A percentile compares a stretch with the other conserved stretches of the same genome.
phyloP scores from a whole-genome alignment of 371 early-diverging fungal genomes.

The Mucor irregularis region DNA sequence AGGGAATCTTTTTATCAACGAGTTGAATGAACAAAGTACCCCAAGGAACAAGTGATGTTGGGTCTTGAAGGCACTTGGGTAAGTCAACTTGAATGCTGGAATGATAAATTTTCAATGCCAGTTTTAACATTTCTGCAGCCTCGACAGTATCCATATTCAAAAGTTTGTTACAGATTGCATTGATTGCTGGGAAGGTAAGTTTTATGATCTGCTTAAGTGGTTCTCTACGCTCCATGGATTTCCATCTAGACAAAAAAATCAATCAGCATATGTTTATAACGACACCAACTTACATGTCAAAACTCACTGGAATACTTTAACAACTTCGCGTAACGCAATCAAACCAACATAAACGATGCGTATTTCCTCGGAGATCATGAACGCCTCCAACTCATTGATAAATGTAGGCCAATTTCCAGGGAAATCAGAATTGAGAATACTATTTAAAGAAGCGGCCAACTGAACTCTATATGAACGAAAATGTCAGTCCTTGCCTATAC shows the following conservation, averaged over 20 bases:
- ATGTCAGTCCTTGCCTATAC: not conserved
- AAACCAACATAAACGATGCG: constrained; percentile 74
- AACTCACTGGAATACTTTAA: constrained; percentile 79
- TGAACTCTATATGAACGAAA: constrained; percentile 58
- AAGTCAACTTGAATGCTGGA: constrained; percentile 72
- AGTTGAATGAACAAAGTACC: constrained; percentile 79
- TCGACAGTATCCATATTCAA: constrained; percentile 60
- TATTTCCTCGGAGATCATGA: constrained; percentile 67
- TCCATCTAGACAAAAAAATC: constrained; percentile 46
- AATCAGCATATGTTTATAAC: not conserved
- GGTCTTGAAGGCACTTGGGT: constrained; percentile 67
- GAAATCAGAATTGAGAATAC: constrained; percentile 72
- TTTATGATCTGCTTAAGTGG: constrained; percentile 70
- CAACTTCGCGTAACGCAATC: constrained; percentile 74
- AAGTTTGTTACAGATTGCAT: constrained; percentile 65
- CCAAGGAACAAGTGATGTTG: constrained; percentile 79
- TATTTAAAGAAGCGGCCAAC: constrained; percentile 67
- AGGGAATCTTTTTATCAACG: constrained; percentile 65
- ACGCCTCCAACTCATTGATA: constrained; percentile 59
- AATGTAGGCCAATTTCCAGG: constrained; percentile 85
- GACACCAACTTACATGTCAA: not conserved
- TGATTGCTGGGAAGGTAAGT: constrained; percentile 72
- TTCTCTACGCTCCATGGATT: constrained; percentile 52
- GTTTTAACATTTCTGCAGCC: constrained; percentile 82
- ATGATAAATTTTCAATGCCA: constrained; percentile 78